A percentile compares a stretch with the other conserved stretches of the same genome.
Conservation (phyloP, 1,139 yeast genomes). For the Sugiyamaella pinicola region DNA sequence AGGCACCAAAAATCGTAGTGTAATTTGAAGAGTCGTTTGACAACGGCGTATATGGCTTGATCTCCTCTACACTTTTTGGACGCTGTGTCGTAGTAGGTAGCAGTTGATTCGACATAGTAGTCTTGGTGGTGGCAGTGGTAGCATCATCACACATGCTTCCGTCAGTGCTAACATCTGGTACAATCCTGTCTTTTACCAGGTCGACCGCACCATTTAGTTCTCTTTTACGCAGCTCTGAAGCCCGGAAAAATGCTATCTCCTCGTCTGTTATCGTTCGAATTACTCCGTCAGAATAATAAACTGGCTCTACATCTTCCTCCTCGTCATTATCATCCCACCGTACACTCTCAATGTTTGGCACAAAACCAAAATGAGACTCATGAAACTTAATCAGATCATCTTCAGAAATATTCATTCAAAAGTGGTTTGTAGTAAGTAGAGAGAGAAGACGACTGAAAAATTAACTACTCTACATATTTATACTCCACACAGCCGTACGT, state of each 20-base stretch:
- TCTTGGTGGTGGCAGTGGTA: background rate
- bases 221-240: constrained; percentile 29
- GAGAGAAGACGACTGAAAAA: background rate
- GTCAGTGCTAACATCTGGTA: background rate
- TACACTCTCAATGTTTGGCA: background rate
- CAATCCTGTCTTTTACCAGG: background rate
- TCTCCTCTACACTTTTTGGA: constrained; percentile 25
- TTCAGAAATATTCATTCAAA: constrained; percentile 13
- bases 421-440: background rate
- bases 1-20: constrained; percentile 25
- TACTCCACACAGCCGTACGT: background rate
- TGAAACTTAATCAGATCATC: constrained; percentile 27
- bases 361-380: constrained; percentile 24
- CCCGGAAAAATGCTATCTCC: constrained; percentile 34
- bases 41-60: constrained; percentile 24
- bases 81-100: background rate
- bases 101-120: background rate
- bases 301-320: background rate
- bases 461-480: background rate
- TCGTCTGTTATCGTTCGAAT: constrained; percentile 35
- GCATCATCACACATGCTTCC: background rate
- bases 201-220: background rate
- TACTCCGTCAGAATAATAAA: constrained; percentile 33
- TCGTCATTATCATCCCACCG: background rate
- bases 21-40: constrained; percentile 18